These are phyloP conservation scores for Eucalyptus erythrocorys DNA, from an alignment of 345 rosid genomes.

Conservation along the genomic window DNA sequence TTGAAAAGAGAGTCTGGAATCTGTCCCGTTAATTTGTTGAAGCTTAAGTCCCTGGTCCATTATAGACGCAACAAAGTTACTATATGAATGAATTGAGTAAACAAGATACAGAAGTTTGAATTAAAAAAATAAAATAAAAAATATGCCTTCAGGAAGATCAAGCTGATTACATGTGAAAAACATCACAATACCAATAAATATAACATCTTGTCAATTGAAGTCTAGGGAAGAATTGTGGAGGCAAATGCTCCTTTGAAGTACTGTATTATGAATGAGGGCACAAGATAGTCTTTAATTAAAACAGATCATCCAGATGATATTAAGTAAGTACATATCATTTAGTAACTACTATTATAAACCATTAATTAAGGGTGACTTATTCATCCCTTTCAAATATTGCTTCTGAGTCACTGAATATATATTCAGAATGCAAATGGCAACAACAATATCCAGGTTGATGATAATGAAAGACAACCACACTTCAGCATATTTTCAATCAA, in stretches of 20 bases:
- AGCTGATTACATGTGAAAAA: background rate
- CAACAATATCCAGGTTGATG: background rate
- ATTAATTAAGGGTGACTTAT: background rate
- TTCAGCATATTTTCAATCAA: background rate
- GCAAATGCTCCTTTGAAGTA: background rate
- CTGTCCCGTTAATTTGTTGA: background rate
- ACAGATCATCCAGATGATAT: background rate
- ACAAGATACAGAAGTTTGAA: background rate
- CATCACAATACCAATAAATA: background rate
- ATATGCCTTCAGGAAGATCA: background rate
- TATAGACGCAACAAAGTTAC: background rate
- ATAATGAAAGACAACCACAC: background rate
- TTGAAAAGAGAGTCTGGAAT: slow-evolving; percentile 34
- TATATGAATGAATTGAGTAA: background rate
- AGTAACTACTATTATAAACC: background rate
- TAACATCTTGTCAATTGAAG: background rate
- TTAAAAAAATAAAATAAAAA: background rate
- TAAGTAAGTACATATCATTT: background rate
- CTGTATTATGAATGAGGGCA: background rate
- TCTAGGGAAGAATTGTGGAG: background rate
- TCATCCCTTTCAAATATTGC: background rate
- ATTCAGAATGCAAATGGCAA: background rate
- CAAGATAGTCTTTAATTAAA: background rate
- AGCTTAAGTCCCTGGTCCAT: slow-evolving; percentile 42
- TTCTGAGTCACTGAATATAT: background rate